Evolutionary conservation across 305 asterid species (phyloP).

Genomic region (Fraxinus baroniana): DNA sequence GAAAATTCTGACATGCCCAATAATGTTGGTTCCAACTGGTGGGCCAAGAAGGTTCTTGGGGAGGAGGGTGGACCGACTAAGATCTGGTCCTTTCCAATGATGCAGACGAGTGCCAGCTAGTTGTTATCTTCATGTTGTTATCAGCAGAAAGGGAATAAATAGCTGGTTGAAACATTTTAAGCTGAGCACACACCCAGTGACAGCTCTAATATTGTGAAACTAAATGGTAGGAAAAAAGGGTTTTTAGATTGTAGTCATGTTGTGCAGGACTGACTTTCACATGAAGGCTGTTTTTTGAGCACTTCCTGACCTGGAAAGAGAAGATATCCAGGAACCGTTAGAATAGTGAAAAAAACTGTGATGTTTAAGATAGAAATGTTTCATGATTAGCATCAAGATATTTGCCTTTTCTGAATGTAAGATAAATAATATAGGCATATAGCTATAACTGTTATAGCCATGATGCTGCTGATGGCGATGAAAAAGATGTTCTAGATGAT

Average conservation of each 20-base stretch:
- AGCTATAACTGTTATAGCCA: not conserved
- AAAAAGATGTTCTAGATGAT: not conserved
- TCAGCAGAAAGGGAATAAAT: not conserved
- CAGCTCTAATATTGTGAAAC: not conserved
- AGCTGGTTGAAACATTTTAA: not conserved
- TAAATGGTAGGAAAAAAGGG: constrained; percentile 21
- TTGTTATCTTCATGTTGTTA: not conserved
- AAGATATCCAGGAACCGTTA: not conserved
- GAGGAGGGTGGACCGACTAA: constrained; percentile 38
- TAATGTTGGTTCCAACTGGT: constrained; percentile 63
- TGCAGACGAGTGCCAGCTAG: constrained; percentile 58
- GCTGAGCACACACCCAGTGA: not conserved
- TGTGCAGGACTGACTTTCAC: constrained; percentile 37
- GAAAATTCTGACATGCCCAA: constrained; percentile 40
- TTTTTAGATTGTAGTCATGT: constrained; percentile 17
- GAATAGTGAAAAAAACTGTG: not conserved
- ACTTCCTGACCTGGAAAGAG: constrained; percentile 31
- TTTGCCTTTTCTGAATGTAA: not conserved
- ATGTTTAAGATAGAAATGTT: not conserved
- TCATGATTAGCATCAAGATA: not conserved
- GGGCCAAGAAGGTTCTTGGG: constrained; percentile 66
- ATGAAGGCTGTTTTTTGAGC: constrained; percentile 35
- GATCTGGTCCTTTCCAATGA: constrained; percentile 65
- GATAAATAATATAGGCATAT: not conserved
- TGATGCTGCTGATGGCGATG: not conserved